These are phyloP conservation scores for Solanum verrucosum DNA, from an alignment of 257 asterid species.

Conservation along the genomic window DNA sequence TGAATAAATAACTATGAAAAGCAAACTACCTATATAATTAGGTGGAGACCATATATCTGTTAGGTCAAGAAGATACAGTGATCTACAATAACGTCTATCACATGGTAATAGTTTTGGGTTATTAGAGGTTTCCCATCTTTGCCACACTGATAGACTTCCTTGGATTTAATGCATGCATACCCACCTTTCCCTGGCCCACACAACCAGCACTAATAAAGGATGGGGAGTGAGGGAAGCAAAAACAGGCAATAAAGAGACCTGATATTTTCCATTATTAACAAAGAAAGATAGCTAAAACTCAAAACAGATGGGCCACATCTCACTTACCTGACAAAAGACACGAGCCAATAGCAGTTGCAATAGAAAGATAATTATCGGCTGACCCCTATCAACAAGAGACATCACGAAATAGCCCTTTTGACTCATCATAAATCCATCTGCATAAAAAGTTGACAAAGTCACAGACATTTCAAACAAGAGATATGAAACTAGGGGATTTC, in stretches of 20 bases:
- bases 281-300: neutral
- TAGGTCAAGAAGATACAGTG: neutral
- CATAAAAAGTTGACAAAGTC: constrained; percentile 1
- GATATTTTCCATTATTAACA: neutral
- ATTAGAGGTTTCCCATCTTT: neutral
- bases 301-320: neutral
- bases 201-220: neutral
- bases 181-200: neutral
- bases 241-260: neutral
- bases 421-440: constrained; percentile 97
- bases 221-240: neutral
- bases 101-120: neutral
- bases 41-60: neutral
- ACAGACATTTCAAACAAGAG: neutral
- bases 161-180: neutral
- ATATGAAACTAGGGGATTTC: neutral
- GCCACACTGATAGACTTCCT: neutral
- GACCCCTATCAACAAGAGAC: constrained; percentile 40
- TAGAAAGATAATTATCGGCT: neutral
- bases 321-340: neutral
- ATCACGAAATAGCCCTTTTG: constrained; percentile 81
- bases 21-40: neutral
- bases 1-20: neutral
- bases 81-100: neutral
- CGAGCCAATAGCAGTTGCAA: neutral